Base-by-base conservation (phyloP, 176 grass and related monocot genomes). In the Chrysopogon serrulatus region DNA sequence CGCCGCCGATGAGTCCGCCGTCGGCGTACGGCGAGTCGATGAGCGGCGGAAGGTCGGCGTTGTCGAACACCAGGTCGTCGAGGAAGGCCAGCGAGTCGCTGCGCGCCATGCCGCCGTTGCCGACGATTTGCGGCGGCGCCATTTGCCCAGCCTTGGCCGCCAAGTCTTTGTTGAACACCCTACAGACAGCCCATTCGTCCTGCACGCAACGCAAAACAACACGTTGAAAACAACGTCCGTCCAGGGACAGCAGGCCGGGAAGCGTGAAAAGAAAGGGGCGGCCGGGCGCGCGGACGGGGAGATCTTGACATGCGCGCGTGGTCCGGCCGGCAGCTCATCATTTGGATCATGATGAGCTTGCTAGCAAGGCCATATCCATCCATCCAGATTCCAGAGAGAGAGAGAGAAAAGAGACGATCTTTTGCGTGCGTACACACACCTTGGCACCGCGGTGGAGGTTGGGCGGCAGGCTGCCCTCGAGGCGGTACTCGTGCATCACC, bases 401-500 rank as follows among this genome's bases (percentile, higher is more conserved):
- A 5, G 12, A 1, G 39, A 8, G 39, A 24, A 26, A 13, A 13
- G 56, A 27, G n/a, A 14, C n/a, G n/a, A 60, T 60, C 56, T 60
- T 60, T 60, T 60, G 23, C 49, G 49, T 54, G 49, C 19, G 19
- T 0, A 53, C 5, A 16, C 19, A 49, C 47, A 47, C 96, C 96
- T 99, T 91, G 40, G 86, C 57, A 6, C 90, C 83, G 54, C 67
- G 89, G 31, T 87, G 84, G 65, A 94, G 86, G 37, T 76, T 68
- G 31, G 51, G 65, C 45, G 91, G 78, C 10, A 86, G 62, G 80
- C 85, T 79, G 44, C 93, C 93, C 17, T 99, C 91, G 6, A 99
- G 93, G 26, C 97, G 87, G 79, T 63, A 99, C 61, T 99, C 97
- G 71, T 96, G 97, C 97, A 99, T 99, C 4, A 99, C 88, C 97